phyloP scores from a whole-genome alignment of 2,329 filamentous ascomycete species.

The Hypoxylon sp. region DNA sequence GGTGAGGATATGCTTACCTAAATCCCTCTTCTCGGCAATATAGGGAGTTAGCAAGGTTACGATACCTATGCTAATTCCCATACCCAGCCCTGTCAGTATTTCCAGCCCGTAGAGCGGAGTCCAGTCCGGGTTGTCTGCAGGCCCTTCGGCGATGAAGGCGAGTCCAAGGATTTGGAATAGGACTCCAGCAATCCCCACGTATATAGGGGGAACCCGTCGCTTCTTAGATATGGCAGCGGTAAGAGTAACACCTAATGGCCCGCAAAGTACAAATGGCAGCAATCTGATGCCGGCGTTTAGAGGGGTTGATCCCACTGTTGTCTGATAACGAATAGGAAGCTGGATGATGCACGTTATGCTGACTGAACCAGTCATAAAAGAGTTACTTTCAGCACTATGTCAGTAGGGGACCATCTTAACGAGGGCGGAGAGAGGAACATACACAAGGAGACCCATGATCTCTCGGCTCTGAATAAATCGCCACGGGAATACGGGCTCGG shows the following conservation, averaged over 20 bases:
- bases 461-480: slow-evolving; percentile 33
- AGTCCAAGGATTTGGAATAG: slow-evolving; percentile 33
- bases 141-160: slow-evolving; percentile 16
- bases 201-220: slow-evolving; percentile 27
- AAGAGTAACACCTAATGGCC: slow-evolving; percentile 25
- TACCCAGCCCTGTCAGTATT: slow-evolving; percentile 31
- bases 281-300: slow-evolving; percentile 33
- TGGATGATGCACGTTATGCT: slow-evolving; percentile 34
- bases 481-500: slow-evolving; percentile 39
- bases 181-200: slow-evolving; percentile 20
- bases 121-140: slow-evolving; percentile 17
- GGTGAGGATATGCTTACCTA: slow-evolving; percentile 25
- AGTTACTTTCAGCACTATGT: slow-evolving; percentile 24
- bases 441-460: slow-evolving; percentile 38
- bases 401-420: neutral
- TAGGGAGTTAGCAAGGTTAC: slow-evolving; percentile 34
- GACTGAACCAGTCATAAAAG: slow-evolving; percentile 32
- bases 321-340: slow-evolving; percentile 37
- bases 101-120: slow-evolving; percentile 30
- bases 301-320: slow-evolving; percentile 28
- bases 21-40: slow-evolving; percentile 33
- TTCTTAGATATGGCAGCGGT: slow-evolving; percentile 22
- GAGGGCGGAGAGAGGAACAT: slow-evolving; percentile 5
- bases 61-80: slow-evolving; percentile 31
- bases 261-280: slow-evolving; percentile 28